A percentile compares a stretch with the other conserved stretches of the same genome.
These are phyloP conservation scores for Russula vinacea DNA, from an alignment of 768 basidiomycete genomes.

Conservation along the genomic window DNA sequence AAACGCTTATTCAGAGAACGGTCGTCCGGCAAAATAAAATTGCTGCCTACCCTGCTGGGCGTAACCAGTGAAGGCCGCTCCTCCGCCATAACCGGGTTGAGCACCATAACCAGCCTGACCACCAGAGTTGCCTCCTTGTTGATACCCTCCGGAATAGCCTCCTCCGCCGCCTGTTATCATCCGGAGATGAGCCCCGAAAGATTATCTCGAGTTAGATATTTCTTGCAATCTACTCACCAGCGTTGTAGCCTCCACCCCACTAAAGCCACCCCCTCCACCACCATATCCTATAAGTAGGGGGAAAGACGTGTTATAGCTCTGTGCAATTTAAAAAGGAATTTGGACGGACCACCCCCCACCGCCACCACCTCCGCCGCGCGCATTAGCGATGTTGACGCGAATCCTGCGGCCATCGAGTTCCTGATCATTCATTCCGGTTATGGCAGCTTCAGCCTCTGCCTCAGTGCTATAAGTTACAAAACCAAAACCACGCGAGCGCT, in stretches of 20 bases:
- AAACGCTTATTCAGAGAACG: neutral
- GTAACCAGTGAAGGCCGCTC: conserved; percentile 15
- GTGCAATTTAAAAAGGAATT: neutral
- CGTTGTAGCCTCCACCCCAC: conserved; percentile 5
- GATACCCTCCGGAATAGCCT: conserved; percentile 34
- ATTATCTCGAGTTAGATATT: neutral
- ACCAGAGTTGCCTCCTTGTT: conserved; percentile 35
- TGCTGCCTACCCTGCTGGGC: conserved; percentile 8
- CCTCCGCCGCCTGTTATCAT: conserved; percentile 30
- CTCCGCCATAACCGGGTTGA: conserved; percentile 28
- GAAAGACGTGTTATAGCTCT: neutral
- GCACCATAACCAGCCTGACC: conserved; percentile 32
- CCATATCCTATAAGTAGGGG: conserved; percentile 31
- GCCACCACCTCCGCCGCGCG: conserved; percentile 47
- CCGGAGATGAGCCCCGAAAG: neutral
- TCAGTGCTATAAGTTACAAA: conserved; percentile 75
- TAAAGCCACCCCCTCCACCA: conserved; percentile 38
- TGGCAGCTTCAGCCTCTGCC: conserved; percentile 76
- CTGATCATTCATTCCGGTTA: conserved; percentile 74
- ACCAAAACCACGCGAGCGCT: conserved; percentile 94
- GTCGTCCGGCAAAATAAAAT: neutral
- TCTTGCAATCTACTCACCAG: conserved; percentile 12
- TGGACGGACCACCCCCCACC: conserved; percentile 43
- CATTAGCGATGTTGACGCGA: conserved; percentile 82
- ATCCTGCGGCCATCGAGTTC: conserved; percentile 92